These are phyloP conservation scores for Amphirosellinia nigrospora DNA, from an alignment of 495 filamentous ascomycete genomes.

Conservation along the genomic window DNA sequence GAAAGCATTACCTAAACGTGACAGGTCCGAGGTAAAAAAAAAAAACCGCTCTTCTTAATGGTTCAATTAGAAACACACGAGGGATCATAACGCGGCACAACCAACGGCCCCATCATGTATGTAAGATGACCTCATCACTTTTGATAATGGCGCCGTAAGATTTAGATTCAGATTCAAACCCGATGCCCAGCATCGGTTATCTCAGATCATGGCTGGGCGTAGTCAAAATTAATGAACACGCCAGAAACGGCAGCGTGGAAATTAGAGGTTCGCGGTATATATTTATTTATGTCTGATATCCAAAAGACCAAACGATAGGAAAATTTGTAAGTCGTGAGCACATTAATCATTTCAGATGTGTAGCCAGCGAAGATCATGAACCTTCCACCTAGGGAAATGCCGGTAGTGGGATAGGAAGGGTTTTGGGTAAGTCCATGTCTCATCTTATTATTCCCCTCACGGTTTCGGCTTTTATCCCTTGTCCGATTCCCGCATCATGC, in stretches of 20 bases:
- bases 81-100: not conserved
- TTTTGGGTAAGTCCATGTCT: not conserved
- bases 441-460: not conserved
- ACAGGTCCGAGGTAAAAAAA: not conserved
- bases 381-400: not conserved
- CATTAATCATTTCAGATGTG: slow-evolving; percentile 11
- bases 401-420: not conserved
- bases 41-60: not conserved
- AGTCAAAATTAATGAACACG: not conserved
- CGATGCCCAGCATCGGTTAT: slow-evolving; percentile 17
- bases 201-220: not conserved
- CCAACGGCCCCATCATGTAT: not conserved
- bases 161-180: no score
- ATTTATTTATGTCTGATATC: not conserved
- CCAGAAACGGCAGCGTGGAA: not conserved
- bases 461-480: slow-evolving; percentile 1
- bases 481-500: not conserved
- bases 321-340: slow-evolving; percentile 7
- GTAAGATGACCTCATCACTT: slow-evolving; percentile 18
- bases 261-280: not conserved
- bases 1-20: not conserved
- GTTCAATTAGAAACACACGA: not conserved
- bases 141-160: no score
- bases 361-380: not conserved
- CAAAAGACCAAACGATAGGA: not conserved